Evolutionary conservation across 306 rosid species (phyloP).

Genomic region (Trichosanthes cucumerina): DNA sequence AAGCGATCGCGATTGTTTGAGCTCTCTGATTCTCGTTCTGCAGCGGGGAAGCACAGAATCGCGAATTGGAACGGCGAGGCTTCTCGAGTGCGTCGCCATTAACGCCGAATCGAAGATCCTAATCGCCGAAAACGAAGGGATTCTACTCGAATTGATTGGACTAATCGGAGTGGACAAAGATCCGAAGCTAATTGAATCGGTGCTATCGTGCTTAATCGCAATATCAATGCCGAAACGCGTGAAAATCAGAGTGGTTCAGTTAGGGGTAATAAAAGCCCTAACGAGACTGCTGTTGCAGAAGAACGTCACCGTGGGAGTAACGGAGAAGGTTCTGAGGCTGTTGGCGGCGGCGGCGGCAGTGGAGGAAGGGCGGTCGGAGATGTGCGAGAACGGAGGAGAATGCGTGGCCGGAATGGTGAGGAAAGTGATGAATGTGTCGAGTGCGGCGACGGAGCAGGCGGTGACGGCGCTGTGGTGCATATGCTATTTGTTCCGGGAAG

Average conservation of each 20-base stretch:
- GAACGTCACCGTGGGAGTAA: slow-evolving; percentile 20
- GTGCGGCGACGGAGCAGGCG: slow-evolving; percentile 67
- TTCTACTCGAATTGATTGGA: slow-evolving; percentile 35
- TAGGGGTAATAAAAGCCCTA: slow-evolving; percentile 39
- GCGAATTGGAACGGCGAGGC: slow-evolving; percentile 35
- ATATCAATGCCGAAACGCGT: slow-evolving; percentile 40
- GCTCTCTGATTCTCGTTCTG: slow-evolving; percentile 38
- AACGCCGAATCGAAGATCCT: slow-evolving; percentile 48
- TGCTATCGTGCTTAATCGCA: slow-evolving; percentile 42
- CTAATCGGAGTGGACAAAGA: slow-evolving; percentile 35
- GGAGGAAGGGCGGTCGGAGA: slow-evolving; percentile 57
- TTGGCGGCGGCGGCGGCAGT: slow-evolving; percentile 61
- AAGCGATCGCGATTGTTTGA: slow-evolving; percentile 25
- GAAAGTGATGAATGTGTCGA: slow-evolving; percentile 61
- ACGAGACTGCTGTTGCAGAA: slow-evolving; percentile 31
- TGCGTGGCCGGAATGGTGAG: slow-evolving; percentile 52
- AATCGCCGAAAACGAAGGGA: slow-evolving; percentile 49
- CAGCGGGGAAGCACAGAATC: slow-evolving; percentile 43
- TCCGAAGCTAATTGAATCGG: slow-evolving; percentile 35
- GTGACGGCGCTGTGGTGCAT: slow-evolving; percentile 79
- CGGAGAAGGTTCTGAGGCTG: slow-evolving; percentile 52
- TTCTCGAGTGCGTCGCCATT: slow-evolving; percentile 36
- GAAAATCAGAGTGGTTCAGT: slow-evolving; percentile 34
- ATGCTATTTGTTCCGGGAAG: slow-evolving; percentile 55
- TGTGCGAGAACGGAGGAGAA: slow-evolving; percentile 31